Percentiles rank a stretch among this genome's conserved stretches.
These are phyloP conservation scores for Tolypocladium nubicola DNA, from an alignment of 2,329 filamentous ascomycete species.

Conservation along the genomic window DNA sequence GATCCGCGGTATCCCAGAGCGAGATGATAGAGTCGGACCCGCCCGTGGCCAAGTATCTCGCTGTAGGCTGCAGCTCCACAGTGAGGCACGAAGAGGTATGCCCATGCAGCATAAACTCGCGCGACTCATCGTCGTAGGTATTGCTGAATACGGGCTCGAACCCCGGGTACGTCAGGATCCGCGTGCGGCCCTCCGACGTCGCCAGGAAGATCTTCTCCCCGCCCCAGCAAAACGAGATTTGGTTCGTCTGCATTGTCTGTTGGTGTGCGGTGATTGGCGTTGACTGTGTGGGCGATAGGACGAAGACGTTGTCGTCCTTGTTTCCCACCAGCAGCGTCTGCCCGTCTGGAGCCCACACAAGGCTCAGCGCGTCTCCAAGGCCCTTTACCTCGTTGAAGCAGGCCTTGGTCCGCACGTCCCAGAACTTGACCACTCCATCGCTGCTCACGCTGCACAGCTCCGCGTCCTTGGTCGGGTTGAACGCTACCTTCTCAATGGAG, in stretches of 20 bases:
- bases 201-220: slow-evolving; percentile 61
- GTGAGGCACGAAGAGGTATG: slow-evolving; percentile 65
- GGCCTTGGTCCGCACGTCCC: slow-evolving; percentile 66
- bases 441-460: slow-evolving; percentile 65
- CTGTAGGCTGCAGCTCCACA: slow-evolving; percentile 59
- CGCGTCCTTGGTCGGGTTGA: slow-evolving; percentile 67
- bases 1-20: slow-evolving; percentile 68
- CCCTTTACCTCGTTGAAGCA: slow-evolving; percentile 60
- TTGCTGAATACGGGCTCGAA: slow-evolving; percentile 45
- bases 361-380: slow-evolving; percentile 56
- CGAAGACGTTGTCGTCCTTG: slow-evolving; percentile 53
- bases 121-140: slow-evolving; percentile 30
- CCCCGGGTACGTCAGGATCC: slow-evolving; percentile 58
- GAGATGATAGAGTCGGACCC: slow-evolving; percentile 66
- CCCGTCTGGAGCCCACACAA: slow-evolving; percentile 67
- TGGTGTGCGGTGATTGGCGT: slow-evolving; percentile 47
- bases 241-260: slow-evolving; percentile 57
- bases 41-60: slow-evolving; percentile 62
- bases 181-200: slow-evolving; percentile 59
- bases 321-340: slow-evolving; percentile 60
- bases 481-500: slow-evolving; percentile 64
- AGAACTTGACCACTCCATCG: slow-evolving; percentile 67
- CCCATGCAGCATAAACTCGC: slow-evolving; percentile 54
- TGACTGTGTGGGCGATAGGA: slow-evolving; percentile 49
- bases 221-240: slow-evolving; percentile 64